A percentile compares a stretch with the other conserved stretches of the same genome.
Conservation (phyloP, 164 flowering plant genomes). For the Vitis cinerea region DNA sequence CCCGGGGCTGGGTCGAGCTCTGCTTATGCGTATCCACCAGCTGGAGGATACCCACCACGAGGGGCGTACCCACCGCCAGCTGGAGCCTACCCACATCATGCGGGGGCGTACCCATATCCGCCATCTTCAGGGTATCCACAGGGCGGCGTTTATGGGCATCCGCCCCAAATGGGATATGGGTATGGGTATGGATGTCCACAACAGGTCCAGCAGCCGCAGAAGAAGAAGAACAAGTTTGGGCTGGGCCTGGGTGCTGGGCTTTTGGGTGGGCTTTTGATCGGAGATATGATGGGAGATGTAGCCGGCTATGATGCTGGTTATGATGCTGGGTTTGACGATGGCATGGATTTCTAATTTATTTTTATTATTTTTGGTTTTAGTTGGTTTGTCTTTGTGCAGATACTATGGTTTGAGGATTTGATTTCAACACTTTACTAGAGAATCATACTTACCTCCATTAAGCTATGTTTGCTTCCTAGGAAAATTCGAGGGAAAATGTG, state of each 20-base stretch:
- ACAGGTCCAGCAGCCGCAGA: slow-evolving; percentile 12
- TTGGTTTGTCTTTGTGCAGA: too few species aligned
- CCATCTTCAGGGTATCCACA: slow-evolving; percentile 16
- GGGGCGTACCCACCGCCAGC: slow-evolving; percentile 6
- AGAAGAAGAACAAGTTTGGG: slow-evolving; percentile 23
- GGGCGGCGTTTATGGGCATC: not conserved
- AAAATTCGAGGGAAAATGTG: too few species aligned
- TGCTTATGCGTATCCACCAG: not conserved
- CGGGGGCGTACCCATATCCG: slow-evolving; percentile 11
- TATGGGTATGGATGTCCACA: slow-evolving; percentile 15
- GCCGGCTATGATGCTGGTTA: slow-evolving; percentile 24
- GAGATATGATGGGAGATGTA: slow-evolving; percentile 31
- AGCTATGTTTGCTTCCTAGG: too few species aligned
- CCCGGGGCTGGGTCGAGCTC: not conserved
- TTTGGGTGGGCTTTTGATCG: slow-evolving; percentile 36
- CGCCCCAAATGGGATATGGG: not conserved
- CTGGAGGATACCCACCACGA: slow-evolving; percentile 8
- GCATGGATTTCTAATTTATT: slow-evolving; percentile 16
- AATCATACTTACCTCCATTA: too few species aligned
- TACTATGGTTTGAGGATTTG: too few species aligned
- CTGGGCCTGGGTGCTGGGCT: slow-evolving; percentile 38
- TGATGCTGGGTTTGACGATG: slow-evolving; percentile 19
- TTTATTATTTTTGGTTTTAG: not conserved
- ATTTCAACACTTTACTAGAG: too few species aligned
- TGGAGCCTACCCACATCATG: not conserved